Evolutionary conservation across 73 alveolate species (phyloP), one percentile per base, ranked within the genome.

Genomic region (Tetrahymena elliotti): DNA sequence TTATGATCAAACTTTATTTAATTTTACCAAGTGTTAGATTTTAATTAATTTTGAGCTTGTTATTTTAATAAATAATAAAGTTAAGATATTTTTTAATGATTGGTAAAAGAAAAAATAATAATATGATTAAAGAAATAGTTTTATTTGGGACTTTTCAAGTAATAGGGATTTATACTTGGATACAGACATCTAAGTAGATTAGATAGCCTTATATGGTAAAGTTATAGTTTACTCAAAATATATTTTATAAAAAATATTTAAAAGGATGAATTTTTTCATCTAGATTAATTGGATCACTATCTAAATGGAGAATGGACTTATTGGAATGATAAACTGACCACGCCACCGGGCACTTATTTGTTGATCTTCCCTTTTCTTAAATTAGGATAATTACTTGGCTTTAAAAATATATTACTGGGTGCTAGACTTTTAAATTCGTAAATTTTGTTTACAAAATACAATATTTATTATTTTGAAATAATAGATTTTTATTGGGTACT

Each of bases 311-410:
- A 96, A 31, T 96, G 93, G 92, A 18, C 94, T 37, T 84, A 92
- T 82, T 96, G 97, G 97, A 95, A 96, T 94, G 96, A 93, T 27
- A 96, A 96, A 96, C 35, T 96, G 35, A 96, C 97, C 27, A 96
- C 97, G 1, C 97, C 96, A 1, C 97, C 97, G 3, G 96, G 97
- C 35, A 96, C 95, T 38, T 96, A 96, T 34, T 24, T 96, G n/a
- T 33, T 94, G 12, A 37, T 82, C 40, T 94, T 38, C 22, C 94
- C 95, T 27, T 36, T 94, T 52, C 82, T 96, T 33, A 33, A 84
- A 52, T 16, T 96, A 35, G 41, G 53, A 34, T 52, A 93, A 33
- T 34, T 93, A 24, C 33, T 84, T n/a, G 93, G 95, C 8, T 38
- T 94, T 93, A 36, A 68, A 1, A 53, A 54, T 39, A 35, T 37